Conservation (phyloP, 1,284 basidiomycete species). For the Cutaneotrichosporon cutaneum region DNA sequence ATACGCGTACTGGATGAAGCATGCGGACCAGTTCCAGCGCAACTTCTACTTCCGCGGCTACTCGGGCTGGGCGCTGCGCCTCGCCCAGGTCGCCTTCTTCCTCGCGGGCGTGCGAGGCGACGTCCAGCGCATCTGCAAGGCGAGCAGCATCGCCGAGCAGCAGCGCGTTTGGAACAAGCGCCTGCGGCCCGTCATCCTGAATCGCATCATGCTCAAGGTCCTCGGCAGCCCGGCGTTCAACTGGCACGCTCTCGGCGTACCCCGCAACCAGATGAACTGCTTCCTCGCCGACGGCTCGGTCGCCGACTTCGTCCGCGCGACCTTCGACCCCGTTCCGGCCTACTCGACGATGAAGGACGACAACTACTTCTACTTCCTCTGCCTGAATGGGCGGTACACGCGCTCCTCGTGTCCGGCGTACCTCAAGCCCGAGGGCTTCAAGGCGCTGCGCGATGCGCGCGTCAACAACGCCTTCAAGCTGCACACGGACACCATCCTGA, state of each 20-base stretch:
- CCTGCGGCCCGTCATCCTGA: slow-evolving; percentile 66
- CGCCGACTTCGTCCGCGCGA: slow-evolving; percentile 63
- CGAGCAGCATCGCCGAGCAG: slow-evolving; percentile 63
- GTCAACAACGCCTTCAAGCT: slow-evolving; percentile 66
- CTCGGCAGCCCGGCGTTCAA: slow-evolving; percentile 67
- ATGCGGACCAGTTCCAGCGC: slow-evolving; percentile 63
- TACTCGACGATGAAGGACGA: slow-evolving; percentile 60
- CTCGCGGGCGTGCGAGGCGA: slow-evolving; percentile 63
- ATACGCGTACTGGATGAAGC: slow-evolving; percentile 65
- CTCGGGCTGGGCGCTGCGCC: slow-evolving; percentile 67
- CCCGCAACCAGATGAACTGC: slow-evolving; percentile 70
- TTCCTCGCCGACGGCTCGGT: slow-evolving; percentile 65
- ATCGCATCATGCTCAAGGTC: slow-evolving; percentile 63
- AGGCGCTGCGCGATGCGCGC: slow-evolving; percentile 58
- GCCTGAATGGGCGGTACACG: slow-evolving; percentile 66
- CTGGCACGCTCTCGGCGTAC: slow-evolving; percentile 80
- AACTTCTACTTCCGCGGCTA: slow-evolving; percentile 75
- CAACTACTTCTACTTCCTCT: slow-evolving; percentile 69
- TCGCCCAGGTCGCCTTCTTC: slow-evolving; percentile 64
- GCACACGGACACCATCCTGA: slow-evolving; percentile 74
- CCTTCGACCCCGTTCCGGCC: slow-evolving; percentile 64
- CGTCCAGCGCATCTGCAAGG: slow-evolving; percentile 62
- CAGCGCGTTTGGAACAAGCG: slow-evolving; percentile 63
- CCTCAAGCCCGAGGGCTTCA: slow-evolving; percentile 67
- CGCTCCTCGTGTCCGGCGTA: slow-evolving; percentile 69